These are phyloP conservation scores for Adansonia grandidieri DNA, from an alignment of 441 rosid species.

Conservation along the genomic window DNA sequence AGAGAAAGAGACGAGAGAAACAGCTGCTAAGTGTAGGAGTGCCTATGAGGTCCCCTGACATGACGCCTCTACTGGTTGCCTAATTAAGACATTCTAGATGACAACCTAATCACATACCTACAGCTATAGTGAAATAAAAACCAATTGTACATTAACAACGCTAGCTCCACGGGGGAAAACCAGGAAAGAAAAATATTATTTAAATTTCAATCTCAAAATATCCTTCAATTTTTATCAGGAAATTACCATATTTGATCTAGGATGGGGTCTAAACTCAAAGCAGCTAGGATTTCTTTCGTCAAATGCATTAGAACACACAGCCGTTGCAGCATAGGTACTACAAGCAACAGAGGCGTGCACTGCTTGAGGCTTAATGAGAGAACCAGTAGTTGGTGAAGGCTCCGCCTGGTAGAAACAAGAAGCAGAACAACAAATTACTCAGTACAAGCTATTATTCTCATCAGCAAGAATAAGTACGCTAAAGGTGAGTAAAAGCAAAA, in stretches of 20 bases:
- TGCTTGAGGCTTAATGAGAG: slow-evolving; percentile 66
- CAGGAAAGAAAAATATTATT: neutral
- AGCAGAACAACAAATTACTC: slow-evolving; percentile 22
- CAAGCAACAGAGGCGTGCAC: slow-evolving; percentile 47
- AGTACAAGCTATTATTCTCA: slow-evolving; percentile 24
- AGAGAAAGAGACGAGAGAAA: neutral
- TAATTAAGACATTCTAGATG: neutral
- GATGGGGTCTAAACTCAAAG: slow-evolving; percentile 79
- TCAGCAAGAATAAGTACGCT: slow-evolving; percentile 27
- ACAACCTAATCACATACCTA: slow-evolving; percentile 7
- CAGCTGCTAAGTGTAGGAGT: neutral
- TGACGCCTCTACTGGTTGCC: slow-evolving; percentile 4
- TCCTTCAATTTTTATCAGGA: slow-evolving; percentile 21
- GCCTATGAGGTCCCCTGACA: neutral
- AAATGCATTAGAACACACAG: slow-evolving; percentile 42
- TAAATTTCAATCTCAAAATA: slow-evolving; percentile 12
- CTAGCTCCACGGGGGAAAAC: neutral
- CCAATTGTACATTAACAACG: neutral
- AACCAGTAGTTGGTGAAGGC: slow-evolving; percentile 95
- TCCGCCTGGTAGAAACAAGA: slow-evolving; percentile 61
- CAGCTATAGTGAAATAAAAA: neutral
- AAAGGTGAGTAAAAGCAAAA: slow-evolving; percentile 24
- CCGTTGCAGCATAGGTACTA: slow-evolving; percentile 42
- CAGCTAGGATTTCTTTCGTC: slow-evolving; percentile 50
- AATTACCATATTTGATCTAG: slow-evolving; percentile 67